Evolutionary conservation across 2,329 filamentous ascomycete species (phyloP).

Genomic region (Pyrenophora tritici-repentis): DNA sequence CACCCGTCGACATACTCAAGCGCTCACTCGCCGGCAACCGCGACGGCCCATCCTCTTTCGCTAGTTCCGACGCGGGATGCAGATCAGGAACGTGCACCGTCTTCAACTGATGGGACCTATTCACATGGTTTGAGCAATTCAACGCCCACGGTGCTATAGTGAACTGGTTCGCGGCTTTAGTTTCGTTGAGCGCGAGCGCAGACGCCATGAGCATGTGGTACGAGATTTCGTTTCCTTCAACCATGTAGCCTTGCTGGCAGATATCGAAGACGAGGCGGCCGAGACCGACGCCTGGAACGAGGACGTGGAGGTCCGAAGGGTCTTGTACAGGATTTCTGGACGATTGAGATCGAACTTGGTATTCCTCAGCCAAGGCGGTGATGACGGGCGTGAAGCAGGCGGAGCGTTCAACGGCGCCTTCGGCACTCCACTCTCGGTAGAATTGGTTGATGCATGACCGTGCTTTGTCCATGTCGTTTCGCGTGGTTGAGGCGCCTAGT

Average conservation of each 20-base stretch:
- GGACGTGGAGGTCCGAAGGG: constrained; percentile 61
- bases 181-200: constrained; percentile 73
- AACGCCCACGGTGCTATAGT: constrained; percentile 84
- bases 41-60: constrained; percentile 20
- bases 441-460: constrained; percentile 91
- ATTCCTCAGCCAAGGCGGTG: constrained; percentile 61
- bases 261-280: constrained; percentile 90
- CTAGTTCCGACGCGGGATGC: constrained; percentile 47
- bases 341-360: constrained; percentile 20
- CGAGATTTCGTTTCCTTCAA: constrained; percentile 92
- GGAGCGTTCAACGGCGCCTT: constrained; percentile 74
- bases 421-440: constrained; percentile 90
- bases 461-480: constrained; percentile 84
- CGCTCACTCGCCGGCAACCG: constrained; percentile 57
- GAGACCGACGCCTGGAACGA: constrained; percentile 88
- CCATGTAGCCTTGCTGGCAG: constrained; percentile 70
- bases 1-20: constrained; percentile 92
- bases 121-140: constrained; percentile 83
- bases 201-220: constrained; percentile 95
- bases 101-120: constrained; percentile 74
- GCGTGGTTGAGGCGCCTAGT: constrained; percentile 57
- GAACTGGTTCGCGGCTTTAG: constrained; percentile 64
- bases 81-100: constrained; percentile 79
- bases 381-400: constrained; percentile 78
- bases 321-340: not conserved